Evolutionary conservation across 164 flowering plant genomes (phyloP).

Genomic region (Magnolia changhungtana): DNA sequence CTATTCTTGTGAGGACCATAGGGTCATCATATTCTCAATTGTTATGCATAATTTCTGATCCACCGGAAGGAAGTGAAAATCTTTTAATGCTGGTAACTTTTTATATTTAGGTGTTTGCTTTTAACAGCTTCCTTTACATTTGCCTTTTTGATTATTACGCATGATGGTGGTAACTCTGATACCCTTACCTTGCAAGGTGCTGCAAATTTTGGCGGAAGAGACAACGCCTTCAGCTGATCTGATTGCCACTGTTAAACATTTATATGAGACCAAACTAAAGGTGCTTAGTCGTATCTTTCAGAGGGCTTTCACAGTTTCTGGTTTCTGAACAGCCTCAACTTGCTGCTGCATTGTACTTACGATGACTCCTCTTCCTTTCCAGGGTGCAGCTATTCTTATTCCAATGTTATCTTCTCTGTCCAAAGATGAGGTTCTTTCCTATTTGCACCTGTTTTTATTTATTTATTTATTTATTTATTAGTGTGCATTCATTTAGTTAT

Average conservation of each 20-base stretch:
- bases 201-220: slow-evolving; percentile 78
- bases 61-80: slow-evolving; percentile 93
- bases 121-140: background rate
- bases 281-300: slow-evolving; percentile 29
- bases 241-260: slow-evolving; percentile 74
- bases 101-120: background rate
- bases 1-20: slow-evolving; percentile 70
- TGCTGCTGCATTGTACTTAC: slow-evolving; percentile 3
- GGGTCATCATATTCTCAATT: slow-evolving; percentile 75
- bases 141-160: slow-evolving; percentile 1
- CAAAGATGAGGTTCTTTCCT: slow-evolving; percentile 67
- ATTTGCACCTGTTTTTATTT: background rate
- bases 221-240: slow-evolving; percentile 69
- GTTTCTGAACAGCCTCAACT: background rate
- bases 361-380: slow-evolving; percentile 28
- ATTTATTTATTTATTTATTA: no score
- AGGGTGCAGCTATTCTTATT: slow-evolving; percentile 94
- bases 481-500: background rate
- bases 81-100: slow-evolving; percentile 70
- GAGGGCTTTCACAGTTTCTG: background rate
- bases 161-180: slow-evolving; percentile 8
- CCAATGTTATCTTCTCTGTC: slow-evolving; percentile 87
- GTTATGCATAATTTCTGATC: slow-evolving; percentile 79
- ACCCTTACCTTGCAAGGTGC: slow-evolving; percentile 51
- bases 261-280: slow-evolving; percentile 91